Conservation (phyloP, 441 rosid genomes). For the Breynia disticha region DNA sequence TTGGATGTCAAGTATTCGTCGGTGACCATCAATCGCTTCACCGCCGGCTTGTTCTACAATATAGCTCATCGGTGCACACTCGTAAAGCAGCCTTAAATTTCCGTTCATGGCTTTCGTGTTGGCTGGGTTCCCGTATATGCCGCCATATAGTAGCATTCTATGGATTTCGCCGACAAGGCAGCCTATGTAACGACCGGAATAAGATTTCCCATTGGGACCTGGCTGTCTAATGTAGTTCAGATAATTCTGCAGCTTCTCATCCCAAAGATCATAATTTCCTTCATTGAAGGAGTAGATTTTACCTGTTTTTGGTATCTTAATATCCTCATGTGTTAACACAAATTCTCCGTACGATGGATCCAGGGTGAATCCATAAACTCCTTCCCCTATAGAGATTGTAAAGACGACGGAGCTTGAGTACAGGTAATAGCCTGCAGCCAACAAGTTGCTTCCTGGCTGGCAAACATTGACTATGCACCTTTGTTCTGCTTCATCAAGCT, state of each 20-base stretch:
- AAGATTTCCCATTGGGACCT: conserved; percentile 23
- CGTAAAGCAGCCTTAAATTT: conserved; percentile 26
- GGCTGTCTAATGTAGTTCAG: conserved; percentile 23
- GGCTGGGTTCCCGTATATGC: conserved; percentile 28
- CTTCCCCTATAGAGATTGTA: conserved; percentile 65
- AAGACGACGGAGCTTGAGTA: conserved; percentile 90
- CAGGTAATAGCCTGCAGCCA: conserved; percentile 95
- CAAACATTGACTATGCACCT: conserved; percentile 81
- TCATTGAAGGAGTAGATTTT: conserved; percentile 85
- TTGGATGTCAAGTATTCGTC: conserved; percentile 26
- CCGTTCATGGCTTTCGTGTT: conserved; percentile 21
- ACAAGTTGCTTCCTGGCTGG: conserved; percentile 85
- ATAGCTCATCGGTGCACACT: conserved; percentile 33
- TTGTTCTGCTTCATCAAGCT: conserved; percentile 52
- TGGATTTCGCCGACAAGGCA: conserved; percentile 31
- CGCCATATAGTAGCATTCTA: conserved; percentile 24
- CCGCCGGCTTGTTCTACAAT: conserved; percentile 32
- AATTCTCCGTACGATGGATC: conserved; percentile 97
- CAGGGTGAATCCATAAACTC: conserved; percentile 70
- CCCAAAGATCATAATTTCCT: conserved; percentile 36
- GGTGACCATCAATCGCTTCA: conserved; percentile 22
- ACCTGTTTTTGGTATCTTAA: conserved; percentile 77
- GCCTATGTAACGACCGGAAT: conserved; percentile 25
- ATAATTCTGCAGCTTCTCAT: conserved; percentile 26
- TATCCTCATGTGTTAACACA: conserved; percentile 69